Base-by-base conservation (phyloP, 2,329 filamentous ascomycete species). In the Volutella citrinella region DNA sequence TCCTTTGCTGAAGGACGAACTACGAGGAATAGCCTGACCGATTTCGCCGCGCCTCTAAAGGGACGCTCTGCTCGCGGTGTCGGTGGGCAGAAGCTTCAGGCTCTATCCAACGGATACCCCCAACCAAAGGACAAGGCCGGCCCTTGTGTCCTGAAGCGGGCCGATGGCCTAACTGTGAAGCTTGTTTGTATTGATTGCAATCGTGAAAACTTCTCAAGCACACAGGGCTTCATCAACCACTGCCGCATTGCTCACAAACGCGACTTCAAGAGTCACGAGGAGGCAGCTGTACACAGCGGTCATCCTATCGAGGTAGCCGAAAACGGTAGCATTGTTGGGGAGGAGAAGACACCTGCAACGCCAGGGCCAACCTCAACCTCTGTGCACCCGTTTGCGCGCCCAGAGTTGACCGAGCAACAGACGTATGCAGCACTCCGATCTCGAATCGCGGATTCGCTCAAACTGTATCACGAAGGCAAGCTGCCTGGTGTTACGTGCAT, bases 181-280 rank as follows among this genome's bases (percentile, higher is more conserved):
- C 75, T 97, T 30, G 84, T 95, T 44, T 98, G 93, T 68, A 65
- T 86, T 39, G 85, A 93, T 60, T 97, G 93, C 63, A 76, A 88
- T 30, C 78, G 91, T 45, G 87, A 88, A 59, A 87, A 96, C 60
- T 97, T 97, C 56, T 90, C 85, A 36, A 97, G 90, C 66, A 94
- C 90, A 0, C 93, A 97, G 62, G 93, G 93, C n/a, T 97, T 97
- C 65, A 93, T 98, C 67, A 98, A 98, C 57, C 93, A 98, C 59
- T 97, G 91, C 59, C 88, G 93, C 37, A 97, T 98, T 52, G 89
- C 90, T 17, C 93, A 98, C 65, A 86, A 84, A 57, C 78, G 87
- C 39, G 89, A 94, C 45, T 97, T 90, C 70, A 91, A 95, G 65
- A 96, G 88, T 51, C 93, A 98, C 55, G 91, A 97, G 60, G 87